Conservation (phyloP, 2,329 filamentous ascomycete species). For the Stemphylium lycopersici region DNA sequence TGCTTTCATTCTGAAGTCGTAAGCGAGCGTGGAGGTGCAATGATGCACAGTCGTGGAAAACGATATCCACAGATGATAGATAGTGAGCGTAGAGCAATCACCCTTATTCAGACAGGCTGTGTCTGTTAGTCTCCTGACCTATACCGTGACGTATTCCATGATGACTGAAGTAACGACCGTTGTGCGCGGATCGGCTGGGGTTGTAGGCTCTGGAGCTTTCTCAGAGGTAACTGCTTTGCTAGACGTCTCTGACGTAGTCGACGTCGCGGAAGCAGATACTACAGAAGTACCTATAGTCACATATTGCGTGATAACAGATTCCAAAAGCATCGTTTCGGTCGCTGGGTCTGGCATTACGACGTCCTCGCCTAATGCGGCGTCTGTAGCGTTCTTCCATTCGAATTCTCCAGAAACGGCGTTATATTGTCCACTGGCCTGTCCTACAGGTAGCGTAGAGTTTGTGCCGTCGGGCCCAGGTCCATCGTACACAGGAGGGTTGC, state of each 20-base stretch:
- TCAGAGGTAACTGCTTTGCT: background rate
- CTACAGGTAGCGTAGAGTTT: conserved; percentile 19
- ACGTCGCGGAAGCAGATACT: background rate
- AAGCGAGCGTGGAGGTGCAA: conserved; percentile 3
- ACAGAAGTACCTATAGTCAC: conserved; percentile 9
- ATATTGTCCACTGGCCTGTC: conserved; percentile 16
- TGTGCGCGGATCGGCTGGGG: conserved; percentile 14
- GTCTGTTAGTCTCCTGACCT: background rate
- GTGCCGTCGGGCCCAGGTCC: conserved; percentile 23
- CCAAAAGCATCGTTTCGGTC: conserved; percentile 1
- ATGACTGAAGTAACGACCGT: conserved; percentile 23
- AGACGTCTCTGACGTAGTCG: background rate
- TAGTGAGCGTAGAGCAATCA: no score
- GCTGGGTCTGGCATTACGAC: background rate
- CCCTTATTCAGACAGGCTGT: no score
- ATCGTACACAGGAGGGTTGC: conserved; percentile 32
- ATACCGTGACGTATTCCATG: conserved; percentile 24
- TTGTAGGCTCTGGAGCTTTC: conserved; percentile 3
- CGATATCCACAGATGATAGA: background rate
- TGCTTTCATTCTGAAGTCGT: no score
- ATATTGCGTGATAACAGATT: conserved; percentile 13
- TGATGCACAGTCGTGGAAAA: background rate
- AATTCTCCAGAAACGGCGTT: conserved; percentile 18
- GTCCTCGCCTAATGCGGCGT: conserved; percentile 1
- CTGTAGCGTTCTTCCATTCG: conserved; percentile 24